Evolutionary conservation across 352 stramenopile species (phyloP).

Genomic region (Globisporangium viniferum): DNA sequence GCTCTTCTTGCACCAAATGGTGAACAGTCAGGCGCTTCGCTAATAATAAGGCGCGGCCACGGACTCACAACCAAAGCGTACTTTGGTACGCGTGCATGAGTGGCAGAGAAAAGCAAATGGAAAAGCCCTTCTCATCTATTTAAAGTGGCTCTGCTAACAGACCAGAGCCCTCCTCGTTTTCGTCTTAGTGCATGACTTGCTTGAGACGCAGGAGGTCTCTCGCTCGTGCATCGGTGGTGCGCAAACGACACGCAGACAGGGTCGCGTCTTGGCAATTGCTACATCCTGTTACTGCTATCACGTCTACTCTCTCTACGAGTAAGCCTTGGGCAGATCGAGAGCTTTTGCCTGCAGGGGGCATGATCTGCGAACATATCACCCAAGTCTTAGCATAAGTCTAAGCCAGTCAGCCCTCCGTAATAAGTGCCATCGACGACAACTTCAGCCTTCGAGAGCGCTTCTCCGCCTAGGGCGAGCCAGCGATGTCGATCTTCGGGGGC

Average conservation of each 20-base stretch:
- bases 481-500: constrained; percentile 78
- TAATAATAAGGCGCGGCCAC: too few species aligned
- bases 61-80: too few species aligned
- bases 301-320: neutral
- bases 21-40: too few species aligned
- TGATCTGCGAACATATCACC: neutral
- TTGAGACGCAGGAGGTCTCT: neutral
- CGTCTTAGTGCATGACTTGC: neutral
- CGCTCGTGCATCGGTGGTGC: neutral
- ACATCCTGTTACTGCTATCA: neutral
- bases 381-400: constrained; percentile 1
- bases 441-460: neutral
- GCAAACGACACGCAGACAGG: neutral
- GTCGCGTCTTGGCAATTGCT: neutral
- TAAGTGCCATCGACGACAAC: neutral
- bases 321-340: neutral
- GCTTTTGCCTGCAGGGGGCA: neutral
- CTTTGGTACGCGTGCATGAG: too few species aligned
- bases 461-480: neutral
- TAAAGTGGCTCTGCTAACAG: neutral
- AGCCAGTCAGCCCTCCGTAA: too few species aligned
- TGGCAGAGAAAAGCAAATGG: too few species aligned
- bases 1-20: too few species aligned
- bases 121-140: neutral
- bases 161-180: neutral